Conservation (phyloP, 495 filamentous ascomycete genomes). For the Penicillium dipodomyicola region DNA sequence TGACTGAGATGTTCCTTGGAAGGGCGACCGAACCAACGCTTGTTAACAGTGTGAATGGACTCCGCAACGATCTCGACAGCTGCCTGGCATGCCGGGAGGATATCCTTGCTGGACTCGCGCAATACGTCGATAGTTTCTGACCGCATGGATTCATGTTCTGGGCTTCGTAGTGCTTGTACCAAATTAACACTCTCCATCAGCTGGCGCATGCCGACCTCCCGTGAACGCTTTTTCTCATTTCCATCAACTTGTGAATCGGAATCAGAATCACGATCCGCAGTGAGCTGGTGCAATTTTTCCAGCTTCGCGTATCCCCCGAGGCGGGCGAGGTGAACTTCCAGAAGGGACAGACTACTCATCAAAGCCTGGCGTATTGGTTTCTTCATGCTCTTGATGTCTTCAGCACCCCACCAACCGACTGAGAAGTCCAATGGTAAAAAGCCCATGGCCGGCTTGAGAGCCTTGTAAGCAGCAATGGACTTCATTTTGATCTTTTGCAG, state of each 20-base stretch:
- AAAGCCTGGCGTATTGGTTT: conserved; percentile 26
- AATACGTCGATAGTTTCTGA: conserved; percentile 29
- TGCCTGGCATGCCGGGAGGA: conserved; percentile 27
- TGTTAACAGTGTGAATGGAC: conserved; percentile 26
- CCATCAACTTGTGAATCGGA: conserved; percentile 6
- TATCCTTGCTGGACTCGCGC: conserved; percentile 21
- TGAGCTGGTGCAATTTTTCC: conserved; percentile 22
- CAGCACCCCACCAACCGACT: conserved; percentile 30
- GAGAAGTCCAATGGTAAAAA: conserved; percentile 34
- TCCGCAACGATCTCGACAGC: conserved; percentile 20
- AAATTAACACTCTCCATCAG: conserved; percentile 26
- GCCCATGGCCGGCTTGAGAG: conserved; percentile 24
- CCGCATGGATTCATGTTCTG: conserved; percentile 25
- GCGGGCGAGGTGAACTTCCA: conserved; percentile 30
- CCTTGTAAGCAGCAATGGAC: conserved; percentile 20
- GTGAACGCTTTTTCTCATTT: conserved; percentile 20
- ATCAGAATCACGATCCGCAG: conserved; percentile 11
- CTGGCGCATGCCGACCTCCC: conserved; percentile 30
- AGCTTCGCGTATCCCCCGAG: conserved; percentile 23
- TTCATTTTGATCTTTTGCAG: conserved; percentile 22
- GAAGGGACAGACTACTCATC: conserved; percentile 17
- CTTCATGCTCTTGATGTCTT: conserved; percentile 32
- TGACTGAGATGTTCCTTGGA: conserved; percentile 22
- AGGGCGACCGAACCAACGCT: conserved; percentile 28
- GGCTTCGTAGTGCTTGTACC: conserved; percentile 23